Evolutionary conservation across 768 basidiomycete species (phyloP).

Genomic region (Tricholoma hemisulphureum): DNA sequence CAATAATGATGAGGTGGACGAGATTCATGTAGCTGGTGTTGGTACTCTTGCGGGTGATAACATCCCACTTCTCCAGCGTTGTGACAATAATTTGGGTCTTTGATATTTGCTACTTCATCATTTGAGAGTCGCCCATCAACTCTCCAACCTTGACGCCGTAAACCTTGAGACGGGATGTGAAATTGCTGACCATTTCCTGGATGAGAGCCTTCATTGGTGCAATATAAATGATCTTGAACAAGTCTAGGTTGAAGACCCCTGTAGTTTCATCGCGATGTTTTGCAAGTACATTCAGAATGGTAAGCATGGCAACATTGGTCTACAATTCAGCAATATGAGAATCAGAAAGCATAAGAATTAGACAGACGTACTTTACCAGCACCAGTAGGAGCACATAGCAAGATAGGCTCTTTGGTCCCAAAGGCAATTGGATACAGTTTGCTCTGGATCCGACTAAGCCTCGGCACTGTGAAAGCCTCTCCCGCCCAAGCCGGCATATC

Average conservation of each 20-base stretch:
- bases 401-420: slow-evolving; percentile 89
- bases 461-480: slow-evolving; percentile 78
- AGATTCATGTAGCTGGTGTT: slow-evolving; percentile 97
- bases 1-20: slow-evolving; percentile 93
- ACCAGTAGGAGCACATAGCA: slow-evolving; percentile 97
- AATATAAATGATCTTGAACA: slow-evolving; percentile 96
- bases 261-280: slow-evolving; percentile 85
- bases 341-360: slow-evolving; percentile 10
- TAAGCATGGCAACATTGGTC: slow-evolving; percentile 98
- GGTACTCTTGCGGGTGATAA: slow-evolving; percentile 96
- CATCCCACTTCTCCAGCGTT: slow-evolving; percentile 99
- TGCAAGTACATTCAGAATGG: slow-evolving; percentile 85
- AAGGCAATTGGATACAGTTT: slow-evolving; percentile 92
- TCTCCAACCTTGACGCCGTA: slow-evolving; percentile 87
- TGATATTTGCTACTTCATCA: slow-evolving; percentile 96
- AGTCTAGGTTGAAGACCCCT: slow-evolving; percentile 76
- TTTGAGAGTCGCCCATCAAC: slow-evolving; percentile 94
- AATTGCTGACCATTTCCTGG: slow-evolving; percentile 98
- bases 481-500: slow-evolving; percentile 84
- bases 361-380: slow-evolving; percentile 86
- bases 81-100: slow-evolving; percentile 99
- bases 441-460: slow-evolving; percentile 89
- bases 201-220: slow-evolving; percentile 99
- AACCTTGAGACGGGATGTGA: slow-evolving; percentile 66
- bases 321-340: slow-evolving; percentile 34